phyloP scores from a whole-genome alignment of 257 asterid species.

The Solanum medicagineum region DNA sequence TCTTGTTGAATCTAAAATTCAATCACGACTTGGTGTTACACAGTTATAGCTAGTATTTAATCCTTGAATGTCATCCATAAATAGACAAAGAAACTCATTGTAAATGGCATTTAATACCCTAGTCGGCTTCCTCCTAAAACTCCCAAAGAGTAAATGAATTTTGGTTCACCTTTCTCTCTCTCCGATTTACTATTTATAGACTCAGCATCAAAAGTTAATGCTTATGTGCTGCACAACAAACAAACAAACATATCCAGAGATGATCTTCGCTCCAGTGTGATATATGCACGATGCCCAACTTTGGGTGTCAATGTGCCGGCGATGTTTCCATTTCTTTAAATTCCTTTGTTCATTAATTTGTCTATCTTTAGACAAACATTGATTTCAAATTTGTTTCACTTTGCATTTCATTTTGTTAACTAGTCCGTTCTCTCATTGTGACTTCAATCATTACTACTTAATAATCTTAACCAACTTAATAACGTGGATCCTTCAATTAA shows the following conservation, averaged over 20 bases:
- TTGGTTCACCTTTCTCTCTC: neutral
- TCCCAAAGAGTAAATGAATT: neutral
- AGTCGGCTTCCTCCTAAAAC: neutral
- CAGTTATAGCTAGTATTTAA: neutral
- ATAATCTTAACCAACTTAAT: neutral
- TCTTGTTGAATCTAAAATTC: neutral
- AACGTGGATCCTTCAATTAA: neutral
- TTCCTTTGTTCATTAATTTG: neutral
- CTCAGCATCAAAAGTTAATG: neutral
- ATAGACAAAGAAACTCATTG: neutral
- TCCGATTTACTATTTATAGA: neutral
- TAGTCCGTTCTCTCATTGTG: neutral
- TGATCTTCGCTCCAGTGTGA: neutral
- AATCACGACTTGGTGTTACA: neutral
- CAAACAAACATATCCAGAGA: neutral
- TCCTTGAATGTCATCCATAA: neutral
- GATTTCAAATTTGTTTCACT: neutral
- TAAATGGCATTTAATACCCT: neutral
- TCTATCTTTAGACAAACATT: neutral
- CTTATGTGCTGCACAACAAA: neutral
- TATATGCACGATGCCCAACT: neutral
- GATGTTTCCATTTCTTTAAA: neutral
- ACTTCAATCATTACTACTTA: neutral
- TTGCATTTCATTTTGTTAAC: neutral
- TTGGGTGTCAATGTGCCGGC: neutral